Percentiles rank a stretch among this genome's conserved stretches.
phyloP scores from a whole-genome alignment of 805 yeast species.

The Scheffersomyces spartinae region DNA sequence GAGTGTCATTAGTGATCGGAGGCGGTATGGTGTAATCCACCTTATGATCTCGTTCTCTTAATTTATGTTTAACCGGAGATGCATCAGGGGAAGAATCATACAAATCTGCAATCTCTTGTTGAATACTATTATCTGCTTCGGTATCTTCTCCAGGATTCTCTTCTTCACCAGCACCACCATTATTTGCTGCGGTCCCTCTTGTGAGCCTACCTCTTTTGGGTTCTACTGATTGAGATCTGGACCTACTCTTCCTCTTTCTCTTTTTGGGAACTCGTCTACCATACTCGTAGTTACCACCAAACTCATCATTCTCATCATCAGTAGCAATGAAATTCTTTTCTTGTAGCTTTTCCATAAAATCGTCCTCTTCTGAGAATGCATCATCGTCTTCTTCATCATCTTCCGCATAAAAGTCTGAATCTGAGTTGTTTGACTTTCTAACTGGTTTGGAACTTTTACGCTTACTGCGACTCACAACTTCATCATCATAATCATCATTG shows the following conservation, averaged over 20 bases:
- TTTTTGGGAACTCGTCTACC: conserved; percentile 5
- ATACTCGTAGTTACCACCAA: conserved; percentile 11
- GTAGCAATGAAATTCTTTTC: conserved; percentile 25
- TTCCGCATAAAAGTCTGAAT: not conserved
- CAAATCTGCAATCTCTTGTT: conserved; percentile 56
- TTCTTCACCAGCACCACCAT: conserved; percentile 3
- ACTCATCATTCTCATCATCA: conserved; percentile 22
- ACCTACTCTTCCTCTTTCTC: conserved; percentile 7
- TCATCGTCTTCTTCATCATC: not conserved
- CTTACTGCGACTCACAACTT: conserved; percentile 3
- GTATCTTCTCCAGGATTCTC: conserved; percentile 7
- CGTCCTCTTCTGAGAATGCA: no score
- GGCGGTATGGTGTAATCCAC: conserved; percentile 80
- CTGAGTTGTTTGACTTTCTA: conserved; percentile 8
- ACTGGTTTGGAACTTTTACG: conserved; percentile 5
- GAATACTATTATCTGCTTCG: conserved; percentile 29
- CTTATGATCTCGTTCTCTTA: conserved; percentile 38
- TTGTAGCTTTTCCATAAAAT: conserved; percentile 12
- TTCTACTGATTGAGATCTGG: conserved; percentile 14
- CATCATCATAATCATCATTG: conserved; percentile 13
- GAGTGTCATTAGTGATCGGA: conserved; percentile 43
- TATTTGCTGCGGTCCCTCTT: conserved; percentile 2
- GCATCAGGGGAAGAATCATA: conserved; percentile 51
- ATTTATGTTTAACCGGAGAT: conserved; percentile 30
- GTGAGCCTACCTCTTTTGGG: conserved; percentile 11